These are phyloP conservation scores for Phytopythium boreale DNA, from an alignment of 352 stramenopile species.

Conservation along the genomic window DNA sequence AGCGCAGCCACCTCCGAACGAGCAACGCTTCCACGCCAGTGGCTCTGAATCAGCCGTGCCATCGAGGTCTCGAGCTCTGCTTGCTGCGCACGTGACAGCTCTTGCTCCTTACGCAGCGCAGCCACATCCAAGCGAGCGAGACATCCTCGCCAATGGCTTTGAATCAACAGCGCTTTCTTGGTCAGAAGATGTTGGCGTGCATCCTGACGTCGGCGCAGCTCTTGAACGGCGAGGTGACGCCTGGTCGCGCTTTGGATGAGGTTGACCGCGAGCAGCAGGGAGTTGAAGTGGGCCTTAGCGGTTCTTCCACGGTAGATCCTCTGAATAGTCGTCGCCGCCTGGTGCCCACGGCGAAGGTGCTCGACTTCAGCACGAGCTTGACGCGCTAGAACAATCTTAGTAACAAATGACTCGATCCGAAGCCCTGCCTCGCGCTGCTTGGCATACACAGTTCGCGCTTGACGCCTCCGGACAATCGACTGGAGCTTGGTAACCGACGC, in stretches of 20 bases:
- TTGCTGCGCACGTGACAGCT: slow-evolving; percentile 5
- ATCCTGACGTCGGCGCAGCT: neutral
- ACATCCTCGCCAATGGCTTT: slow-evolving; percentile 3
- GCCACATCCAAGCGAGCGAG: slow-evolving; percentile 13
- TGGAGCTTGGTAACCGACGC: slow-evolving; percentile 33
- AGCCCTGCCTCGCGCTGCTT: slow-evolving; percentile 22
- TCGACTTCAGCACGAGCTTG: slow-evolving; percentile 11
- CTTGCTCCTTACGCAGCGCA: slow-evolving; percentile 12
- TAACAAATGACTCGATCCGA: slow-evolving; percentile 29
- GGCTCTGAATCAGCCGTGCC: slow-evolving; percentile 25
- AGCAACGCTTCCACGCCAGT: slow-evolving; percentile 19
- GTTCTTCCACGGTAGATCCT: neutral
- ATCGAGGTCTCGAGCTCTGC: slow-evolving; percentile 9
- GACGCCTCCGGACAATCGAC: slow-evolving; percentile 27
- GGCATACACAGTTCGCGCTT: slow-evolving; percentile 23
- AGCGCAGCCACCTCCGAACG: slow-evolving; percentile 9
- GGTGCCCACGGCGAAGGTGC: neutral
- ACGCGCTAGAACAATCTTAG: slow-evolving; percentile 14
- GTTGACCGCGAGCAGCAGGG: neutral
- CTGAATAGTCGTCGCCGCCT: neutral
- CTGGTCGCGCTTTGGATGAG: slow-evolving; percentile 3
- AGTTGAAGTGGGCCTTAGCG: neutral
- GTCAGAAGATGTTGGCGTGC: neutral
- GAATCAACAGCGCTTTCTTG: neutral
- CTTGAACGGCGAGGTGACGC: neutral